Evolutionary conservation across 805 yeast genomes (phyloP), one percentile per base, ranked within the genome.

Genomic region (Lipomyces starkeyi): DNA sequence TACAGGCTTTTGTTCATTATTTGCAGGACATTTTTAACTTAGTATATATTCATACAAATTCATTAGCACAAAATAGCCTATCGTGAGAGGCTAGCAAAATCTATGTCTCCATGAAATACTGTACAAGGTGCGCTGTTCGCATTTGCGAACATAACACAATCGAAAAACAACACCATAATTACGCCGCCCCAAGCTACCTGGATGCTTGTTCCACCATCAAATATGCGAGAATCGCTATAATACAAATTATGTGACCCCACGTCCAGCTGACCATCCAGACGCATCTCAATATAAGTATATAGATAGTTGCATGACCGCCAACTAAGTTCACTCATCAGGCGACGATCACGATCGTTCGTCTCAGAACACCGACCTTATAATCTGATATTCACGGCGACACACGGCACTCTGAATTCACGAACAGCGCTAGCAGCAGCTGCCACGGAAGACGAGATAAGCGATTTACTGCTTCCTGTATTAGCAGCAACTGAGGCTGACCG

Each of bases 381-480:
- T 27, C 71, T 43, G 27, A 68, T 62, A 5, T 66, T 68, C 40
- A 66, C 61, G 17, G 59, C 62, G 13, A 70, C 68, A 32, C 64
- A 69, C 8, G 70, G 71, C 43, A 64, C 34, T 49, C 62, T 59
- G 32, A 59, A 63, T 27, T 68, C 71, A 27, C 70, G 56, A n/a
- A 14, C 47, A 27, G 64, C 40, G 25, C 20, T 32, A 22, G 59
- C 57, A 43, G 49, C 22, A 43, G 49, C 49, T 22, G 49, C 49
- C 20, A 43, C 49, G 7, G 49, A 43, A 43, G 49, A 43, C 49
- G 49, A 43, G 49, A 43, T n/a, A n/a, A 25, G 35, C 32, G 35
- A 55, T 55, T 25, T 52, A 5, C 27, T 52, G 55, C 22, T 37
- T 13, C 58, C 63, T n/a, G 54, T 55, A 34, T 62, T 43, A 14